Conservation (phyloP, 768 basidiomycete species). For the Panus rudis region DNA sequence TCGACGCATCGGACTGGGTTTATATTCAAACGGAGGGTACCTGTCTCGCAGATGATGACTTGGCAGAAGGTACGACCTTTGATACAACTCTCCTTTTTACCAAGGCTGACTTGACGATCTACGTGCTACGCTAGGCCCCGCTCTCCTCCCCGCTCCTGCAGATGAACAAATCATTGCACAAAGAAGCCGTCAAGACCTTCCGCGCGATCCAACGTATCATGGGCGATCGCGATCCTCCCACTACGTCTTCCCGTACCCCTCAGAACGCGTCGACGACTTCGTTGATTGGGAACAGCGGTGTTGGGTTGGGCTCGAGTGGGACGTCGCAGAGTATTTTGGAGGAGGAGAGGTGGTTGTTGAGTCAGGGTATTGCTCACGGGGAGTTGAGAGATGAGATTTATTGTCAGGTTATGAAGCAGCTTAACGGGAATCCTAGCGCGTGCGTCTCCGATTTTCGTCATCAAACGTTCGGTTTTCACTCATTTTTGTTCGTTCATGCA, state of each 20-base stretch:
- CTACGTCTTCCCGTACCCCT: slow-evolving; percentile 24
- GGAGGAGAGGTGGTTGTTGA: slow-evolving; percentile 82
- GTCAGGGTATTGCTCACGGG: slow-evolving; percentile 69
- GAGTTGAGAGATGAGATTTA: slow-evolving; percentile 92
- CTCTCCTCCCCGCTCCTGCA: slow-evolving; percentile 71
- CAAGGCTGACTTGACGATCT: neutral
- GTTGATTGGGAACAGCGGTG: slow-evolving; percentile 23
- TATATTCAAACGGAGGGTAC: slow-evolving; percentile 75
- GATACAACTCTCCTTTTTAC: neutral
- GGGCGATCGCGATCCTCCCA: slow-evolving; percentile 76
- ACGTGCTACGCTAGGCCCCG: slow-evolving; percentile 47
- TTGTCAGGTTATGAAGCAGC: slow-evolving; percentile 88
- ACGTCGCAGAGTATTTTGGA: slow-evolving; percentile 47
- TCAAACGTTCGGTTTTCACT: neutral
- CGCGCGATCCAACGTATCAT: slow-evolving; percentile 88
- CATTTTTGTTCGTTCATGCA: slow-evolving; percentile 22
- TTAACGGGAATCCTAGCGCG: slow-evolving; percentile 75
- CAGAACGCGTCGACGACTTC: slow-evolving; percentile 38
- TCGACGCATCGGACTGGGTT: slow-evolving; percentile 87
- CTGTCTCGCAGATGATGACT: slow-evolving; percentile 81
- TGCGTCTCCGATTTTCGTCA: slow-evolving; percentile 31
- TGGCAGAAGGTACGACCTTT: slow-evolving; percentile 83
- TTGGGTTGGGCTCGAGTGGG: slow-evolving; percentile 11
- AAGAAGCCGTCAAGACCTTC: slow-evolving; percentile 80
- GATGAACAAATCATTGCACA: slow-evolving; percentile 49